These are phyloP conservation scores for Claviceps humidiphila DNA, from an alignment of 2,329 filamentous ascomycete species.

Conservation along the genomic window DNA sequence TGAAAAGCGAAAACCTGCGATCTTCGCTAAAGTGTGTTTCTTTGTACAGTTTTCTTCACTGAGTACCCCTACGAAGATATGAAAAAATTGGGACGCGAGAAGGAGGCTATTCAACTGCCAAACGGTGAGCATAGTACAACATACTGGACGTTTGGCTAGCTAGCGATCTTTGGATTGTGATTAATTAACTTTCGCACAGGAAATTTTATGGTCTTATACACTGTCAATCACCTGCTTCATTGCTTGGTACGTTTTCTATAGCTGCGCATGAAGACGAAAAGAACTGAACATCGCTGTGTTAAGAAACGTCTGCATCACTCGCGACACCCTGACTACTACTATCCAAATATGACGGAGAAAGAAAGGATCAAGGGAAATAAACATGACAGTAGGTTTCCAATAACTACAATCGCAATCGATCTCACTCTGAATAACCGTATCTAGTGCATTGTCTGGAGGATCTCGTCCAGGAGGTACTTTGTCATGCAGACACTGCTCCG, in stretches of 20 bases:
- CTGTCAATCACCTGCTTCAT: neutral
- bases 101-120: neutral
- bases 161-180: no score
- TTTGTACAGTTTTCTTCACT: neutral
- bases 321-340: neutral
- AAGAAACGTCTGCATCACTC: neutral
- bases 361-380: neutral
- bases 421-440: neutral
- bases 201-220: neutral
- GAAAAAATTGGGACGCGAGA: neutral
- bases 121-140: neutral
- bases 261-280: neutral
- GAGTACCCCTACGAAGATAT: neutral
- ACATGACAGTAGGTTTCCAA: neutral
- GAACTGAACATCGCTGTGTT: neutral
- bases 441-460: neutral
- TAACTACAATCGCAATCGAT: neutral
- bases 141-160: no score
- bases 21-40: neutral
- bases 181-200: neutral
- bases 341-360: neutral
- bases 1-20: no score
- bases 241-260: neutral
- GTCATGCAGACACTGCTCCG: neutral
- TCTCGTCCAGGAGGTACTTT: neutral